Evolutionary conservation across 306 rosid genomes (phyloP).

Genomic region (Cicer chorassanicum): DNA sequence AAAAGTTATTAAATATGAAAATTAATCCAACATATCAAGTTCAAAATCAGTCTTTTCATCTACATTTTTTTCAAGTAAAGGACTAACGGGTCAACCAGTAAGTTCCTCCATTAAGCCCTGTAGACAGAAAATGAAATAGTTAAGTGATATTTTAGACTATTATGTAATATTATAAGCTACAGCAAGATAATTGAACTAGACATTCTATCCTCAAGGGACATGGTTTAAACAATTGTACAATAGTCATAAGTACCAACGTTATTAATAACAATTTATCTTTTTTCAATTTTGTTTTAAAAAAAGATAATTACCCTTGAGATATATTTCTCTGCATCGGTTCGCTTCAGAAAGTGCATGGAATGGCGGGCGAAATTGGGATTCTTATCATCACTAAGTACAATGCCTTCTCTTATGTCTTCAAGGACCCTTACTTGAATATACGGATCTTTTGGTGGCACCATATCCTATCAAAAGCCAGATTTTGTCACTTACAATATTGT

Average conservation of each 20-base stretch:
- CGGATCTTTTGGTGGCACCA: conserved; percentile 98
- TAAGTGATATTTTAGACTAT: conserved; percentile 19
- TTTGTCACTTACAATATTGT: too few relatives aligned
- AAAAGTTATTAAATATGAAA: neutral
- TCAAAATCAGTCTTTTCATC: conserved; percentile 5
- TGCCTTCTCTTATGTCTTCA: conserved; percentile 80
- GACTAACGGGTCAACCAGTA: conserved; percentile 49
- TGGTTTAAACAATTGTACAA: too few relatives aligned
- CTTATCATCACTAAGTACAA: conserved; percentile 80
- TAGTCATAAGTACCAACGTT: too few relatives aligned
- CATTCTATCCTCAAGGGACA: too few relatives aligned
- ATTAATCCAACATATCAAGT: neutral
- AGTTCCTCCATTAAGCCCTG: conserved; percentile 97
- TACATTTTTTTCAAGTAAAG: conserved; percentile 21
- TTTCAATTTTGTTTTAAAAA: too few relatives aligned
- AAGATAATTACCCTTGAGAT: conserved; percentile 60
- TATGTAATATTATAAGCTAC: conserved; percentile 18
- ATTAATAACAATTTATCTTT: too few relatives aligned
- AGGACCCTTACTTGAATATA: conserved; percentile 90
- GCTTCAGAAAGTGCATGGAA: conserved; percentile 92
- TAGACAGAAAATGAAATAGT: conserved; percentile 36
- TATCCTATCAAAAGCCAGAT: conserved; percentile 68
- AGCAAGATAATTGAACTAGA: conserved; percentile 31
- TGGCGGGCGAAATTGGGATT: conserved; percentile 74
- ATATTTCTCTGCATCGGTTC: conserved; percentile 88